Base-by-base conservation (phyloP, 1,284 basidiomycete genomes). In the Ganoderma lingzhi region DNA sequence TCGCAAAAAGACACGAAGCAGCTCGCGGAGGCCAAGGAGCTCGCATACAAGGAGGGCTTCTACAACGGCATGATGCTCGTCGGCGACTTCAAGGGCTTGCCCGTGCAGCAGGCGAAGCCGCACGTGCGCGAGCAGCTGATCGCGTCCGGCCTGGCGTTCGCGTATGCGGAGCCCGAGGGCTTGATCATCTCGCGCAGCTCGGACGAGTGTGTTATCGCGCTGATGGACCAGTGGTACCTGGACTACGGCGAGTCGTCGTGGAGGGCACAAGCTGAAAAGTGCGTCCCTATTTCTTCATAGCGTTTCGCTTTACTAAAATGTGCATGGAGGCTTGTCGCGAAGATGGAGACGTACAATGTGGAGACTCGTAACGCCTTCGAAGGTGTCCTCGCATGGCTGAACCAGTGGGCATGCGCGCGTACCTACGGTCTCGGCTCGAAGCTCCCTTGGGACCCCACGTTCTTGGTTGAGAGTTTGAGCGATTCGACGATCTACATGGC, bases 401-500 rank as follows among this genome's bases (percentile, higher is more conserved):
- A 97, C 80, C 90, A 99, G 82, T 99, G 98, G 98, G 98, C 98
- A 2, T 99, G 98, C 80, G 97, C 98, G 23, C 89, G 98, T 66
- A 96, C 95, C 28, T 99, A 97, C 81, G 98, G 98, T 71, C 87
- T 99, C 71, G 98, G 98, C 42, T 97, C 97, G 15, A 94, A 94
- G 80, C 86, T 99, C 70, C 98, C 98, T 1, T 99, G 97, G 97
- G 97, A 99, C 80, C 94, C 92, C 17, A 91, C 96, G 67, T 99
- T 97, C 88, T 87, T 99, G 77, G 96, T 99, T 63, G 98, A 99
- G 83, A 96, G 95, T 77, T 83, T 99, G 78, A 97, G 94, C 75
- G 98, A 99, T 82, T 99, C 97, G 15, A 99, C 98, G 37, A 94
- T 99, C 81, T 99, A 99, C 85, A 99, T 98, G 97, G 89, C 94